Evolutionary conservation across 2,329 filamentous ascomycete species (phyloP), one percentile per base, ranked within the genome.

Genomic region (Cercospora zeae-maydis): DNA sequence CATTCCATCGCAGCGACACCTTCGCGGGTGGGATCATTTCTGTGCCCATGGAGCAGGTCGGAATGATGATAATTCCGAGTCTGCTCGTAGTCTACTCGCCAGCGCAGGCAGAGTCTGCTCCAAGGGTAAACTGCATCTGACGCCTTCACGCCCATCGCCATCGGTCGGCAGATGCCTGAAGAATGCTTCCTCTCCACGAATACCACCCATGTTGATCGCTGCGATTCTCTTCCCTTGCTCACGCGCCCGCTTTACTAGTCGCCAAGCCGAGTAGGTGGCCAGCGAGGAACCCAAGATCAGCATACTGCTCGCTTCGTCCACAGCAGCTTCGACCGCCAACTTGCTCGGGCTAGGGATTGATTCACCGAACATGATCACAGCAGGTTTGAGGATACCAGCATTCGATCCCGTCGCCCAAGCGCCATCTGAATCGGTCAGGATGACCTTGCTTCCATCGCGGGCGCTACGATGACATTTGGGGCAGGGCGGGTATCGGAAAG

Each of bases 341-440:
- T 96, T 97, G 36, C 93, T 87, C 1, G 78, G 72, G 1, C 78
- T 76, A 0, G 85, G 81, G 55, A 98, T 96, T 63, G 86, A 93
- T 77, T 98, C 95, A 14, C 95, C 95, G 75, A 98, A 98, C 92
- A 98, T 97, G 70, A 93, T 88, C 1, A 99, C 93, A 0, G 91
- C 91, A 3, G 95, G 95, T 74, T 98, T 98, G 60, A 99, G 76
- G 37, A 98, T 86, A 1, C 93, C 95, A 0, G 87, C 91, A 6
- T 69, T 75, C 6, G 74, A 72, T 2, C 62, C 63, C 5, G 82
- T 70, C 39, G 81, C 78, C 91, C 89, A 96, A 0, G 92, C 93
- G 0, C 93, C 93, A 58, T 97, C 92, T 1, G 73, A 70, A 71
- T 97, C 93, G 11, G 90, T 84, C 65, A 89, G 81, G 1, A 97